These are phyloP conservation scores for Dissophora globulifera DNA, from an alignment of 192 early-diverging fungal genomes.

Conservation along the genomic window DNA sequence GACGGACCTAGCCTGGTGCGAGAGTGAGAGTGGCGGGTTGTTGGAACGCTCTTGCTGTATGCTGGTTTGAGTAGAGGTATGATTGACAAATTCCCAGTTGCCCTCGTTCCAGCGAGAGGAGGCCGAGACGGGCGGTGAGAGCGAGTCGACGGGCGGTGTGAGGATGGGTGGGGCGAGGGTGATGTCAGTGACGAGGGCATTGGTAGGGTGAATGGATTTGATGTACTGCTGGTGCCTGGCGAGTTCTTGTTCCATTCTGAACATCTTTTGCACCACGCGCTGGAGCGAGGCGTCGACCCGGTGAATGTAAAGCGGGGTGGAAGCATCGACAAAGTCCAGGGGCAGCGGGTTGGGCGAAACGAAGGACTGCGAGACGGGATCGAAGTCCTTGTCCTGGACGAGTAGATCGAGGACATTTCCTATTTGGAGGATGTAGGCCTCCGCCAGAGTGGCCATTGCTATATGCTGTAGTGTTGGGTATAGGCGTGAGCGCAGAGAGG, in stretches of 20 bases:
- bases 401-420: slow-evolving; percentile 44
- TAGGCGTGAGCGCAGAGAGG: neutral
- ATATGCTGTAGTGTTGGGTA: neutral
- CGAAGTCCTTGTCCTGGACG: slow-evolving; percentile 37
- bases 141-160: slow-evolving; percentile 45
- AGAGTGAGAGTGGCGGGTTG: neutral
- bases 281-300: slow-evolving; percentile 37
- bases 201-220: slow-evolving; percentile 2
- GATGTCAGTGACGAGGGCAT: slow-evolving; percentile 28
- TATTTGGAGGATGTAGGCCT: slow-evolving; percentile 42
- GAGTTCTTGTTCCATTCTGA: slow-evolving; percentile 40
- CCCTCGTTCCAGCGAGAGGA: slow-evolving; percentile 38
- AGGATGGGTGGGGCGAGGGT: slow-evolving; percentile 42
- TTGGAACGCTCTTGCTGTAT: slow-evolving; percentile 20
- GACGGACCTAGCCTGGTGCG: slow-evolving; percentile 4
- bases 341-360: slow-evolving; percentile 27
- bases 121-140: slow-evolving; percentile 33
- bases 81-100: slow-evolving; percentile 43
- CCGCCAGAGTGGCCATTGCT: slow-evolving; percentile 39
- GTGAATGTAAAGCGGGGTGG: slow-evolving; percentile 35
- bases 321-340: slow-evolving; percentile 46
- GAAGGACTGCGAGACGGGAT: slow-evolving; percentile 26
- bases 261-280: slow-evolving; percentile 40
- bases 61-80: slow-evolving; percentile 26
- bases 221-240: slow-evolving; percentile 14